Conservation (phyloP, 176 grass and related monocot genomes). For the Triticum dicoccoides region DNA sequence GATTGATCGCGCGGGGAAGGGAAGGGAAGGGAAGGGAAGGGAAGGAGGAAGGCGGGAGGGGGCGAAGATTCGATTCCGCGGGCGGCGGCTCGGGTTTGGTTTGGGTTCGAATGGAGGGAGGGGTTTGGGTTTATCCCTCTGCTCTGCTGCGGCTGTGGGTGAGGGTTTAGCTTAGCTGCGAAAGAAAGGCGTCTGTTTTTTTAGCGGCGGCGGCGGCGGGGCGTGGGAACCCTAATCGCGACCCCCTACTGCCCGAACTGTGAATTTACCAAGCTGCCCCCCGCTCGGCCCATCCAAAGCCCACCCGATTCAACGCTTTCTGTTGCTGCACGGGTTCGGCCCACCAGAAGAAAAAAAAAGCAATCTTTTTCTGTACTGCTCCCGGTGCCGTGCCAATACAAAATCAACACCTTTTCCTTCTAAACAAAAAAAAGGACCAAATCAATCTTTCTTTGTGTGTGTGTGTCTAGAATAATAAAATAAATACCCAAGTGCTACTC, state of each 20-base stretch:
- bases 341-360: too few relatives aligned
- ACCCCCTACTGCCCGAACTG: fast-evolving
- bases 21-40: neutral
- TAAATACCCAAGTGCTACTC: too few relatives aligned
- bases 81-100: conserved; percentile 15
- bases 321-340: too few relatives aligned
- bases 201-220: conserved; percentile 9
- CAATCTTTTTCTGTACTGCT: too few relatives aligned
- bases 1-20: neutral
- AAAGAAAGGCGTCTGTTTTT: neutral
- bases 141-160: neutral
- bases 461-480: too few relatives aligned
- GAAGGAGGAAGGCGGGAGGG: neutral
- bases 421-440: too few relatives aligned
- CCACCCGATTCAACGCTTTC: too few relatives aligned
- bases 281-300: neutral
- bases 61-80: neutral
- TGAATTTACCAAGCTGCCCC: neutral
- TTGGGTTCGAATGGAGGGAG: neutral
- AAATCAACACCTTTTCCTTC: too few relatives aligned
- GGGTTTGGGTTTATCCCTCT: neutral
- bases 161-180: neutral
- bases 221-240: conserved; percentile 17
- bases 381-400: neutral
- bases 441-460: too few relatives aligned